These are phyloP conservation scores for Starmerella stigmatis DNA, from an alignment of 805 yeast genomes.

Conservation along the genomic window DNA sequence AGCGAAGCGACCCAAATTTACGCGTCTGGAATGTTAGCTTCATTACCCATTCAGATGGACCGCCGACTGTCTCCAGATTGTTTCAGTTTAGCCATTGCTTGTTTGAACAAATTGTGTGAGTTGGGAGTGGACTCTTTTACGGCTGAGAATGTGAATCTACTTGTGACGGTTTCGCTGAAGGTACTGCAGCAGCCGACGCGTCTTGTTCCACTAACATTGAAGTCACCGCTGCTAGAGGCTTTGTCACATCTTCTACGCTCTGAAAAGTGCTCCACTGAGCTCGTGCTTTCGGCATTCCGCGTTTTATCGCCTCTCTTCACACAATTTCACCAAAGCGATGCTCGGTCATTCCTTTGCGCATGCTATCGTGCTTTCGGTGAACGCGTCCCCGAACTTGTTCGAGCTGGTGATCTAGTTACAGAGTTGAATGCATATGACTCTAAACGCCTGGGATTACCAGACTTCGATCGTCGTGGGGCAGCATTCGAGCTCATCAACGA, in stretches of 20 bases:
- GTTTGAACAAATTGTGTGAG: slow-evolving; percentile 36
- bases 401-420: slow-evolving; percentile 43
- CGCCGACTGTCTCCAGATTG: slow-evolving; percentile 14
- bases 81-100: slow-evolving; percentile 16
- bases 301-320: slow-evolving; percentile 50
- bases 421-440: slow-evolving; percentile 62
- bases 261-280: slow-evolving; percentile 15
- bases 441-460: slow-evolving; percentile 58
- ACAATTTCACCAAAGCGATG: slow-evolving; percentile 45
- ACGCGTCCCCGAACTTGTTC: slow-evolving; percentile 36
- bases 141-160: slow-evolving; percentile 40
- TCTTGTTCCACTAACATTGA: slow-evolving; percentile 43
- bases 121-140: slow-evolving; percentile 50
- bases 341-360: slow-evolving; percentile 50
- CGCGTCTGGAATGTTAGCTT: background rate
- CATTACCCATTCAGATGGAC: slow-evolving; percentile 15
- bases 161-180: slow-evolving; percentile 47
- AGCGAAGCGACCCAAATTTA: background rate
- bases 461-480: slow-evolving; percentile 61
- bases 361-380: slow-evolving; percentile 48
- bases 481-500: slow-evolving; percentile 63
- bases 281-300: slow-evolving; percentile 32
- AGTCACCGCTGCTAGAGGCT: slow-evolving; percentile 47
- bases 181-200: slow-evolving; percentile 50
- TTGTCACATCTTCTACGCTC: slow-evolving; percentile 45